phyloP scores from a whole-genome alignment of 2,329 filamentous ascomycete genomes.

The Penicillium sp. region DNA sequence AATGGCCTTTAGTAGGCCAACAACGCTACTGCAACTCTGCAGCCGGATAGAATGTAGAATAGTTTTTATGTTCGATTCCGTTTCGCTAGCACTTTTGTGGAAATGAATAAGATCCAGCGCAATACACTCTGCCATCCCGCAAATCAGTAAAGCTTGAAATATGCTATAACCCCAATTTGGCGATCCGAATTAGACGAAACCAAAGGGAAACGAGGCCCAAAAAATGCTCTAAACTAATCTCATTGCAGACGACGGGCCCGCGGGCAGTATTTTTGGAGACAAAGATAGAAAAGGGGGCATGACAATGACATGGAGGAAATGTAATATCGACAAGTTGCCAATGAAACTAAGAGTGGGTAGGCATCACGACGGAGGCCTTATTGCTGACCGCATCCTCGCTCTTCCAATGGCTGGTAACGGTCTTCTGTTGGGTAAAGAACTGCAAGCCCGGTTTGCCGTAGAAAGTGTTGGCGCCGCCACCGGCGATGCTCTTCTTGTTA shows the following conservation, averaged over 20 bases:
- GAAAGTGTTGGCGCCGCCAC: slow-evolving; percentile 88
- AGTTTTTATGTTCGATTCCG: neutral
- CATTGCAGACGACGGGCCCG: slow-evolving; percentile 1
- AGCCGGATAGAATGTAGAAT: neutral
- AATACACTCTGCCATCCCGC: neutral
- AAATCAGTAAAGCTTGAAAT: neutral
- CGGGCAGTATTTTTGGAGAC: slow-evolving; percentile 1
- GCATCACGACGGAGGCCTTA: slow-evolving; percentile 88
- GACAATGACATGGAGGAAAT: slow-evolving; percentile 2
- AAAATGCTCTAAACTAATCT: neutral
- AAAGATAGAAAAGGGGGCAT: neutral
- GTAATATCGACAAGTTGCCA: neutral
- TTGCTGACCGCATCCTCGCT: slow-evolving; percentile 78
- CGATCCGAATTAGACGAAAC: neutral
- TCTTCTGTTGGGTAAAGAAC: slow-evolving; percentile 98
- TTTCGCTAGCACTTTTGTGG: neutral
- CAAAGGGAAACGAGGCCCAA: neutral
- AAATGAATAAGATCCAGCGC: neutral
- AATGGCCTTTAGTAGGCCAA: neutral
- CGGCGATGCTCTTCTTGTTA: slow-evolving; percentile 87
- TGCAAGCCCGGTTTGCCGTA: slow-evolving; percentile 89
- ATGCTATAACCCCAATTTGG: neutral
- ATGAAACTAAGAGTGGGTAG: slow-evolving; percentile 54
- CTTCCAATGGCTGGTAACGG: slow-evolving; percentile 89
- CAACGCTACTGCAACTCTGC: neutral